A percentile compares a stretch with the other conserved stretches of the same genome.
Evolutionary conservation across 805 yeast species (phyloP).

Genomic region (Yamadazyma takamatsuzukensis): DNA sequence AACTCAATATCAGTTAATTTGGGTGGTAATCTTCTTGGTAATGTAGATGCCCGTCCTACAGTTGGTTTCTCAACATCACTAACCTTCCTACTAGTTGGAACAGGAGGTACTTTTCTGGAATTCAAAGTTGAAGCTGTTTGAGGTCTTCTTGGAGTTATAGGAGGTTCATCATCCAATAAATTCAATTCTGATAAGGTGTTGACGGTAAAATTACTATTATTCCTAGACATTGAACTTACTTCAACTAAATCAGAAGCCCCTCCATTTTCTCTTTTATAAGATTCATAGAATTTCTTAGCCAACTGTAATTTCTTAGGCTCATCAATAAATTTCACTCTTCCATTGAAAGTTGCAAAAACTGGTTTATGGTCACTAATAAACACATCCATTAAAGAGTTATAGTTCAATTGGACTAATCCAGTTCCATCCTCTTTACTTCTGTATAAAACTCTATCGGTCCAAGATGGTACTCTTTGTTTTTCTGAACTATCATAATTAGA

Average conservation of each 20-base stretch:
- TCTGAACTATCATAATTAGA: slow-evolving; percentile 82
- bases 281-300: slow-evolving; percentile 23
- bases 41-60: background rate
- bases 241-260: slow-evolving; percentile 10
- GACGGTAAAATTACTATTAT: slow-evolving; percentile 16
- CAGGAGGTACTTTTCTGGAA: slow-evolving; percentile 16
- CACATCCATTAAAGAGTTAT: slow-evolving; percentile 59
- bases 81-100: slow-evolving; percentile 19
- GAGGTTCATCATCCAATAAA: slow-evolving; percentile 27
- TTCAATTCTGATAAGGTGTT: slow-evolving; percentile 34
- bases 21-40: slow-evolving; percentile 15
- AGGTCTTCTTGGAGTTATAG: slow-evolving; percentile 15
- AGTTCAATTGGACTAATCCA: slow-evolving; percentile 56
- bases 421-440: slow-evolving; percentile 38
- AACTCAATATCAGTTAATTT: slow-evolving; percentile 10
- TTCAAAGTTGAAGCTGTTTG: slow-evolving; percentile 6
- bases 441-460: slow-evolving; percentile 89
- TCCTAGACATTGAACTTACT: background rate
- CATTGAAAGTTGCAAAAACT: slow-evolving; percentile 74
- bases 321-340: slow-evolving; percentile 66
- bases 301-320: slow-evolving; percentile 26
- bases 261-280: slow-evolving; percentile 28
- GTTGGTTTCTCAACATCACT: slow-evolving; percentile 9
- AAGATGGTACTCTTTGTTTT: slow-evolving; percentile 88
- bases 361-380: slow-evolving; percentile 88